Percentiles rank a stretch among this genome's conserved stretches.
Evolutionary conservation across 306 rosid genomes (phyloP).

Genomic region (Glycine soja): DNA sequence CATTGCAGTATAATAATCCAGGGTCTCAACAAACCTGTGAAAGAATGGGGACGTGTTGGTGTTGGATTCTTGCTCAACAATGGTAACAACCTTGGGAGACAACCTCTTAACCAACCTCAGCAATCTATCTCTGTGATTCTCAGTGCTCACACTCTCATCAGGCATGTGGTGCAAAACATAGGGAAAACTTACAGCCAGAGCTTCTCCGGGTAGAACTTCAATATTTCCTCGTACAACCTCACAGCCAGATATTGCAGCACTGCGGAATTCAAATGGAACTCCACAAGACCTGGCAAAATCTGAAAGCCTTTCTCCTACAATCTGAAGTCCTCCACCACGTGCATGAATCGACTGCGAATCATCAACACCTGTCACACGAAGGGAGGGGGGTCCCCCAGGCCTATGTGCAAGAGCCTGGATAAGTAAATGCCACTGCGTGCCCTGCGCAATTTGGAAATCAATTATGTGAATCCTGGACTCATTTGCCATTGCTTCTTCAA

Average conservation of each 20-base stretch:
- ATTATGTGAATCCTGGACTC: constrained; percentile 82
- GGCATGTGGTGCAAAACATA: constrained; percentile 90
- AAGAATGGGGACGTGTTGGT: constrained; percentile 85
- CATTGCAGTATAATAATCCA: constrained; percentile 83
- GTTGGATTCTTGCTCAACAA: constrained; percentile 93
- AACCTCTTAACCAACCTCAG: constrained; percentile 77
- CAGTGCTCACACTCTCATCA: constrained; percentile 89
- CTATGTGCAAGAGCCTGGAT: constrained; percentile 66
- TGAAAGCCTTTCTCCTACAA: constrained; percentile 65
- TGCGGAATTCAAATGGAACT: constrained; percentile 77
- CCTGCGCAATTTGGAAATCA: constrained; percentile 95
- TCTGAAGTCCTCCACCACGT: constrained; percentile 87
- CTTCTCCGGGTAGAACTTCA: constrained; percentile 63
- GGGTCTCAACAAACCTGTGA: constrained; percentile 67
- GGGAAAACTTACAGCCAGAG: constrained; percentile 80
- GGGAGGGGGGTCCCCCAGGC: constrained; percentile 70
- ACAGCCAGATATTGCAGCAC: constrained; percentile 74
- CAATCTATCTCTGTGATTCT: constrained; percentile 80
- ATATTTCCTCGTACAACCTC: constrained; percentile 60
- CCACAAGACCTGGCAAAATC: constrained; percentile 53
- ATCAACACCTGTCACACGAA: constrained; percentile 81
- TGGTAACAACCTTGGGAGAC: constrained; percentile 81
- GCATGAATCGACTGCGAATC: constrained; percentile 84
- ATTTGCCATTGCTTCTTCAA: constrained; percentile 67
- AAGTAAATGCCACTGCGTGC: constrained; percentile 74